phyloP scores from a whole-genome alignment of 208 protist species.

The Wallacemonas rigidus region DNA sequence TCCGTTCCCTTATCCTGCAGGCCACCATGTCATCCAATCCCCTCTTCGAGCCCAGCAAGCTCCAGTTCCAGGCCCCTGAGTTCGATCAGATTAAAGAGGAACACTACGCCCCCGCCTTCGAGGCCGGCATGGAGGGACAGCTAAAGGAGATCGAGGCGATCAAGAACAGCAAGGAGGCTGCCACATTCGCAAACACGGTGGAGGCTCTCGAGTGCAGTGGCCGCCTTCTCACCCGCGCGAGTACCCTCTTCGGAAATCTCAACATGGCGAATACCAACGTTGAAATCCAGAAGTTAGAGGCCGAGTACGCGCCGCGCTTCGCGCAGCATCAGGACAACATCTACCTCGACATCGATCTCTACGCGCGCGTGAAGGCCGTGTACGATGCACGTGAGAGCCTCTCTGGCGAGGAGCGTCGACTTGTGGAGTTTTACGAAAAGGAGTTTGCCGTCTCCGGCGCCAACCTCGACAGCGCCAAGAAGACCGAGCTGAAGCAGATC shows the following conservation, averaged over 20 bases:
- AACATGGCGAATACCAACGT: slow-evolving; percentile 43
- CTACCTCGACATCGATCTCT: slow-evolving; percentile 47
- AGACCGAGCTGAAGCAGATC: slow-evolving; percentile 41
- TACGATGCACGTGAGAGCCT: slow-evolving; percentile 25
- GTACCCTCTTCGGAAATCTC: slow-evolving; percentile 40
- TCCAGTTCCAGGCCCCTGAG: slow-evolving; percentile 41
- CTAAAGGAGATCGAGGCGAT: slow-evolving; percentile 47
- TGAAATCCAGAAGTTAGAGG: slow-evolving; percentile 47
- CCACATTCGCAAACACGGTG: slow-evolving; percentile 60
- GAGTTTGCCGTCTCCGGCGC: slow-evolving; percentile 46
- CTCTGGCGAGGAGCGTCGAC: slow-evolving; percentile 33
- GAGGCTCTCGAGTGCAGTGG: slow-evolving; percentile 47
- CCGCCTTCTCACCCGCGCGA: slow-evolving; percentile 25
- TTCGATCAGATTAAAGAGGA: slow-evolving; percentile 43
- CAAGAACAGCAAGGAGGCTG: slow-evolving; percentile 27
- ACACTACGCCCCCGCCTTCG: slow-evolving; percentile 58
- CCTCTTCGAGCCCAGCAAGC: slow-evolving; percentile 37
- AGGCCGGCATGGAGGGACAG: slow-evolving; percentile 45
- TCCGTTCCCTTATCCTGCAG: background rate
- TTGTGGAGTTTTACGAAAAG: slow-evolving; percentile 38
- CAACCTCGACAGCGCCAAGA: slow-evolving; percentile 25
- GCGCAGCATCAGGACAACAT: slow-evolving; percentile 44
- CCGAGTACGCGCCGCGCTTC: slow-evolving; percentile 38
- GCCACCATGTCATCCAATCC: slow-evolving; percentile 30
- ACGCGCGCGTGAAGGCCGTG: slow-evolving; percentile 43